Evolutionary conservation across 805 yeast genomes (phyloP).

Genomic region (Cyberlindnera maclurae): DNA sequence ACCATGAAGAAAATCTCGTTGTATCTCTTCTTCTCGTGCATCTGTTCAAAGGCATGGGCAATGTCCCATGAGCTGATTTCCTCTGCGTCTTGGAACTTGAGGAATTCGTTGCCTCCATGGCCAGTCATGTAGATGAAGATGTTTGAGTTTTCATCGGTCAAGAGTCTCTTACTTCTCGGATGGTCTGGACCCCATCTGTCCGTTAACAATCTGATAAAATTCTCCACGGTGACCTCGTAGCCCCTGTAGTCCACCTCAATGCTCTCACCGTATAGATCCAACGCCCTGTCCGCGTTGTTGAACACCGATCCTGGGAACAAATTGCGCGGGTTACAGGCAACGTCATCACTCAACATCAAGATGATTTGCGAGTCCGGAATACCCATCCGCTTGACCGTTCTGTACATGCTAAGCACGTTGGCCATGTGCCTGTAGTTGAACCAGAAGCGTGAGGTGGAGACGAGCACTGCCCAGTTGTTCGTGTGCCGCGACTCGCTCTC

Average conservation of each 20-base stretch:
- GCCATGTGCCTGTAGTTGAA: conserved; percentile 98
- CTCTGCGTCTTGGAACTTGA: conserved; percentile 97
- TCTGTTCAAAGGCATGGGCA: conserved; percentile 95
- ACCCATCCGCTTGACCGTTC: conserved; percentile 93
- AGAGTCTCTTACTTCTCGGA: conserved; percentile 82
- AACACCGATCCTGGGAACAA: conserved; percentile 94
- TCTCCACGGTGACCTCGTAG: conserved; percentile 96
- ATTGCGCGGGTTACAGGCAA: conserved; percentile 94
- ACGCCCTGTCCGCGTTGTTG: conserved; percentile 85
- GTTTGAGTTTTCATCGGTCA: conserved; percentile 91
- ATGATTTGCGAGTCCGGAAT: conserved; percentile 98
- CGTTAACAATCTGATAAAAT: conserved; percentile 83
- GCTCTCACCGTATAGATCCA: conserved; percentile 89
- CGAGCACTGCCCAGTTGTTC: conserved; percentile 77
- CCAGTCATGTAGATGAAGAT: conserved; percentile 95
- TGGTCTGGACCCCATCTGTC: conserved; percentile 95
- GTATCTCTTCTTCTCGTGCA: conserved; percentile 93
- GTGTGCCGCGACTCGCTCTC: conserved; percentile 39
- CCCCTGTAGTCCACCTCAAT: conserved; percentile 97
- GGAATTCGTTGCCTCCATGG: conserved; percentile 96
- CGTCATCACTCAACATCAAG: conserved; percentile 92
- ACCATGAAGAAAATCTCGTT: conserved; percentile 96
- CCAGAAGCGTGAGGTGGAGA: conserved; percentile 96
- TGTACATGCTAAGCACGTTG: conserved; percentile 84
- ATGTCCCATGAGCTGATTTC: conserved; percentile 92